Evolutionary conservation across 1,284 basidiomycete species (phyloP).

Genomic region (Thecaphora frezii): DNA sequence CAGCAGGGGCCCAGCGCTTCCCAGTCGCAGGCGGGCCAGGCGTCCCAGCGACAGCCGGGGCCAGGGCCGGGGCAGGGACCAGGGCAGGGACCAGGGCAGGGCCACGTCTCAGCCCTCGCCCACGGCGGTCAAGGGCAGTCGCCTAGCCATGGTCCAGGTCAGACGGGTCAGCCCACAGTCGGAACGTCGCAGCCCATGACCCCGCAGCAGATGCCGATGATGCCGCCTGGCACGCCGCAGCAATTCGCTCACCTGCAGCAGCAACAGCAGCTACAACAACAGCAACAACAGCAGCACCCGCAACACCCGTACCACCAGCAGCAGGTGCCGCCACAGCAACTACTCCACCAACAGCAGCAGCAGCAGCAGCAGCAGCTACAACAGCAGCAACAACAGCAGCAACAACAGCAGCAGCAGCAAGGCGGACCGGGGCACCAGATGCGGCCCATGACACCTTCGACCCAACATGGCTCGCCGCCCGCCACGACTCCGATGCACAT

Average conservation of each 20-base stretch:
- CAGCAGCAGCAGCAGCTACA: slow-evolving; percentile 28
- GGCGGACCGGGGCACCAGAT: slow-evolving; percentile 11
- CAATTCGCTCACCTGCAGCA: too few species aligned
- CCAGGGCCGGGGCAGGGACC: slow-evolving; percentile 5
- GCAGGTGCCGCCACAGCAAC: slow-evolving; percentile 10
- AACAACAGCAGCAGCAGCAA: slow-evolving; percentile 11
- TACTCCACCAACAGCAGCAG: slow-evolving; percentile 14
- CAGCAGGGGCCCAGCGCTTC: slow-evolving; percentile 16
- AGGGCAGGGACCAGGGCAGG: slow-evolving; percentile 2
- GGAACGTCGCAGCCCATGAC: slow-evolving; percentile 1
- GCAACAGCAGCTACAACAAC: slow-evolving; percentile 9
- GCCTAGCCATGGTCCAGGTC: slow-evolving; percentile 7
- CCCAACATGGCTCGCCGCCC: slow-evolving; percentile 25
- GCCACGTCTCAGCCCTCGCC: too few species aligned
- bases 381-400: slow-evolving; percentile 17
- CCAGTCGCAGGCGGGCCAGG: not conserved
- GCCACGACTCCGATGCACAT: slow-evolving; percentile 8
- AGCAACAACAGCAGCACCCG: slow-evolving; percentile 6
- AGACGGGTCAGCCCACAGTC: too few species aligned
- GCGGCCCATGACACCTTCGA: slow-evolving; percentile 27
- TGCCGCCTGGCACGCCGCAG: slow-evolving; percentile 1
- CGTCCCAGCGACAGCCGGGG: slow-evolving; percentile 14
- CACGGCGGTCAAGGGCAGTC: too few species aligned
- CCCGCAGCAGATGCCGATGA: slow-evolving; percentile 21
- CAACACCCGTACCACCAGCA: slow-evolving; percentile 8